phyloP scores from a whole-genome alignment of 768 basidiomycete species.

The Boletus subparvulus region DNA sequence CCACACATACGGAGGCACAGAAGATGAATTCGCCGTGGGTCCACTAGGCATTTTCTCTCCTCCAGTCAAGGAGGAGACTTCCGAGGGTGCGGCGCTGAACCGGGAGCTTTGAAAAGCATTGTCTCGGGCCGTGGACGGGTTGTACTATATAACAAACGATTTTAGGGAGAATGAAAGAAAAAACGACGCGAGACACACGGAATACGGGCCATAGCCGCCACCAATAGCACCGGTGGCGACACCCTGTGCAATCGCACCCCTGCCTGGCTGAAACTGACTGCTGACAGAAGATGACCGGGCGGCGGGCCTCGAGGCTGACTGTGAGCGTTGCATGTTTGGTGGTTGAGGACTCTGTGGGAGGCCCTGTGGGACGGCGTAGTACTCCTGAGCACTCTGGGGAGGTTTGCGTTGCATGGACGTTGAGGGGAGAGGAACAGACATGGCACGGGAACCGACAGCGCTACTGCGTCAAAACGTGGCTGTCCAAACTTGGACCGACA shows the following conservation, averaged over 20 bases:
- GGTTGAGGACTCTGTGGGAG: conserved; percentile 52
- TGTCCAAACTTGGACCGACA: conserved; percentile 21
- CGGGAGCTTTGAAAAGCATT: conserved; percentile 49
- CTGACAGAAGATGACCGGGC: conserved; percentile 29
- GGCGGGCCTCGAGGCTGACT: conserved; percentile 24
- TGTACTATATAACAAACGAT: conserved; percentile 44
- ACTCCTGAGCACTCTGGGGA: conserved; percentile 48
- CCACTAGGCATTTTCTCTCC: conserved; percentile 35
- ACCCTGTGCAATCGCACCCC: conserved; percentile 65
- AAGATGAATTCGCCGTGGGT: conserved; percentile 48
- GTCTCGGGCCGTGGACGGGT: conserved; percentile 44
- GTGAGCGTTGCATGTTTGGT: conserved; percentile 30
- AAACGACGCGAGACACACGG: conserved; percentile 47
- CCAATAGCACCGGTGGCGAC: conserved; percentile 83
- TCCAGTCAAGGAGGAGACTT: conserved; percentile 39
- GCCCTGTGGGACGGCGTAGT: conserved; percentile 68
- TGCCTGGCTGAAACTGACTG: conserved; percentile 36
- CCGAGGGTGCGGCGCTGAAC: conserved; percentile 57
- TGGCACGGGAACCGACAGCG: conserved; percentile 10
- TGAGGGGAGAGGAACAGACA: conserved; percentile 7
- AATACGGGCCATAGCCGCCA: conserved; percentile 81
- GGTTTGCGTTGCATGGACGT: conserved; percentile 43
- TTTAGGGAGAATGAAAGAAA: not conserved
- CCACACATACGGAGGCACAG: conserved; percentile 73
- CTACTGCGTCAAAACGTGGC: conserved; percentile 23